Evolutionary conservation across 2,329 filamentous ascomycete genomes (phyloP).

Genomic region (Ophiostoma ips): DNA sequence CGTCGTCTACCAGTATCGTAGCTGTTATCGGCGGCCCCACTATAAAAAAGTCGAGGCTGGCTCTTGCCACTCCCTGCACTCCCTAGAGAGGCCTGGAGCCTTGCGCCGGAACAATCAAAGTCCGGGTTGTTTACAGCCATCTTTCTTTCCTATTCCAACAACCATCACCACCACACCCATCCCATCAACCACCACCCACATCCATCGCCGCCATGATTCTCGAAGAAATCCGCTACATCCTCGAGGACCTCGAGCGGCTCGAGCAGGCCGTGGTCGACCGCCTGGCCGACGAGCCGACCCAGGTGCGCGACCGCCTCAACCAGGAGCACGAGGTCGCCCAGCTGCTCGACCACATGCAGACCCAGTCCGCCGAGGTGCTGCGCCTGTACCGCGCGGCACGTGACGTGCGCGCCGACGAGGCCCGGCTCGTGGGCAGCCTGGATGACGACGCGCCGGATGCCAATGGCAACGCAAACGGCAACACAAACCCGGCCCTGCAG

Average conservation of each 20-base stretch:
- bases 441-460: conserved; percentile 56
- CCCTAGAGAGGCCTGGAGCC: too few species aligned
- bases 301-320: conserved; percentile 81
- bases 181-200: background rate
- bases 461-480: too few species aligned
- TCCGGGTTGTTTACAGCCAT: background rate
- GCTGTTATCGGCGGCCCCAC: background rate
- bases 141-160: background rate
- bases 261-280: conserved; percentile 90
- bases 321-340: conserved; percentile 84
- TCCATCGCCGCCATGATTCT: conserved; percentile 48
- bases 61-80: too few species aligned
- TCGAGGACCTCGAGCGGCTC: conserved; percentile 91
- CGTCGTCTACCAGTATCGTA: background rate
- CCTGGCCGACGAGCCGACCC: conserved; percentile 74
- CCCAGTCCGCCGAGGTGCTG: conserved; percentile 67
- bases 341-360: conserved; percentile 75
- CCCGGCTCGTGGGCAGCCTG: conserved; percentile 54
- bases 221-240: conserved; percentile 85
- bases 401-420: conserved; percentile 59
- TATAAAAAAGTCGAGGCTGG: conserved; percentile 8
- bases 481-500: conserved; percentile 38
- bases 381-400: conserved; percentile 73
- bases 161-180: background rate
- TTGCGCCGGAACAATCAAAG: conserved; percentile 10